Base-by-base conservation (phyloP, 306 rosid genomes). In the Erythrophleum fordii region DNA sequence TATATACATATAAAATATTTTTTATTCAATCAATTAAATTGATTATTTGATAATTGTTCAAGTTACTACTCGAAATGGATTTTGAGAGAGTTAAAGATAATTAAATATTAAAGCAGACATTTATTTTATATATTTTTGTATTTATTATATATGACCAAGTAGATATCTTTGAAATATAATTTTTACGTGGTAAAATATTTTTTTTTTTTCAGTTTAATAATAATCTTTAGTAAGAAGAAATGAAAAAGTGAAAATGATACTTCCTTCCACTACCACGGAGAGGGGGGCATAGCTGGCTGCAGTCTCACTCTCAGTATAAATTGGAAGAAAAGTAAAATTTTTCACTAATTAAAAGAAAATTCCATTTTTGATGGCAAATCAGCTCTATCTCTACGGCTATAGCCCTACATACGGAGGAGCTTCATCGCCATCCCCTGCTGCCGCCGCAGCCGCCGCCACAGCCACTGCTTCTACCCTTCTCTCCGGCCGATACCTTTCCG, bases 371-470 rank as follows among this genome's bases (percentile, higher is more conserved):
- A 86, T 88, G 88, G 79, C 88, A 66, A 85, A 86, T 80, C 75
- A 82, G 2, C 70, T 76, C 37, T 86, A 81, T 86, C 77, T 72
- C 29, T 86, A 81, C 86, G 83, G 81, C 42, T 88, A 74, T 62
- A 82, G 68, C 55, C 80, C 90, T 74, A 45, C 92, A 46, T 74
- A 82, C 82, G 64, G 18, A 64, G 87, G 81, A 11, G 44, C 79
- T 60, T 44, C 83, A 22, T 55, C 72, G 11, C 37, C 90, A 0
- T 73, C 90, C 13, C 77, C 85, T 17, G 14, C 80, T 2, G 8
- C 80, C 10, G 13, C 61, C 8, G 58, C 67, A 23, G 64, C 75
- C 6, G 29, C 67, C 78, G 62, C 46, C 60, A n/a, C 83, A 0
- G n/a, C 8, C 68, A 29, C 82, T 17, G 10, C 6, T 23, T 26